Conservation (phyloP, 345 rosid species). For the Dimocarpus longan region DNA sequence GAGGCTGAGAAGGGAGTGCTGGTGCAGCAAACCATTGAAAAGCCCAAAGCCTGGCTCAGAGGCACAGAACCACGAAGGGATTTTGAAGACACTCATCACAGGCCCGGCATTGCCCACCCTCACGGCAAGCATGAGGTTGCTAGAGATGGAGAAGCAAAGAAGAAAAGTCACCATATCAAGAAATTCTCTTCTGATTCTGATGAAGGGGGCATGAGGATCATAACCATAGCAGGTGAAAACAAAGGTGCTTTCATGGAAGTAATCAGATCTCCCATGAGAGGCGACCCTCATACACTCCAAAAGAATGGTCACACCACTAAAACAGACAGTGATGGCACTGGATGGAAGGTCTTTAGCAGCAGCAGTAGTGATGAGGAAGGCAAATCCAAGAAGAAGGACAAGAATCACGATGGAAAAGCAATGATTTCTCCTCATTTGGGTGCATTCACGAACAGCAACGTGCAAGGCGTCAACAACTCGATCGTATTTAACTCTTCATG, state of each 20-base stretch:
- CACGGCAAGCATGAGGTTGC: slow-evolving; percentile 21
- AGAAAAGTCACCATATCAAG: slow-evolving; percentile 31
- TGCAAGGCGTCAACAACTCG: slow-evolving; percentile 87
- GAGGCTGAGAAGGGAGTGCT: slow-evolving; percentile 67
- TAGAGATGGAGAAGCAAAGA: slow-evolving; percentile 21
- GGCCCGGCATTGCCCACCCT: slow-evolving; percentile 21
- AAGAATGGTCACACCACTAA: slow-evolving; percentile 24
- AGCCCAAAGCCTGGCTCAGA: slow-evolving; percentile 31
- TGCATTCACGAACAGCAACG: slow-evolving; percentile 79
- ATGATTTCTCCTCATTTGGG: slow-evolving; percentile 41
- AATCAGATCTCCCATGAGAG: slow-evolving; percentile 48
- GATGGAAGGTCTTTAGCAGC: slow-evolving; percentile 39
- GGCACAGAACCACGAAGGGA: slow-evolving; percentile 20
- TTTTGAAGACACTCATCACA: slow-evolving; percentile 14
- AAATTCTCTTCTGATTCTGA: slow-evolving; percentile 46
- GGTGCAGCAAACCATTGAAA: slow-evolving; percentile 49
- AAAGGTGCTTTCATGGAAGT: slow-evolving; percentile 91
- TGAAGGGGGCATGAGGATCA: slow-evolving; percentile 47
- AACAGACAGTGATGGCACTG: slow-evolving; percentile 27
- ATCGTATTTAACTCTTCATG: slow-evolving; percentile 63
- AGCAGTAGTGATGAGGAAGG: slow-evolving; percentile 49
- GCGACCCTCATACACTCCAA: slow-evolving; percentile 28
- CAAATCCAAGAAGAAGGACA: slow-evolving; percentile 33
- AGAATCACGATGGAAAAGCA: slow-evolving; percentile 28
- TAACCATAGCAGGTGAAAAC: slow-evolving; percentile 91